These are phyloP conservation scores for Blastomyces parvus DNA, from an alignment of 2,329 filamentous ascomycete species.

Conservation along the genomic window DNA sequence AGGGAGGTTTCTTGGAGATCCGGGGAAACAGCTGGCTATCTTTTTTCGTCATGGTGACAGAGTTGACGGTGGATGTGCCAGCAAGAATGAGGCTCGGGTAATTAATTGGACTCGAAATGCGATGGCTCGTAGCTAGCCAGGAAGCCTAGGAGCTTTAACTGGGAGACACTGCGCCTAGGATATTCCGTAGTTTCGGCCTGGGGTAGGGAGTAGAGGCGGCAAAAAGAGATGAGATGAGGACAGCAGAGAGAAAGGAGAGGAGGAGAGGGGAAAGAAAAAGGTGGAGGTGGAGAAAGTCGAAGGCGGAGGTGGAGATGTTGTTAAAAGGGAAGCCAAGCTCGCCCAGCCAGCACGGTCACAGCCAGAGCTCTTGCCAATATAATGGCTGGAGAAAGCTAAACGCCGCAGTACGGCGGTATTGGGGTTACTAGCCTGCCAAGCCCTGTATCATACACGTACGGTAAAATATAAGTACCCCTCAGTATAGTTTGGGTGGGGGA, in stretches of 20 bases:
- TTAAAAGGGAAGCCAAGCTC: background rate
- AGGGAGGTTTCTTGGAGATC: constrained; percentile 61
- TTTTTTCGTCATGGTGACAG: constrained; percentile 21
- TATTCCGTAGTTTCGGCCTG: background rate
- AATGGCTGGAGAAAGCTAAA: background rate
- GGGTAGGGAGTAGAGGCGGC: background rate
- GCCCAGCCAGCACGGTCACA: background rate
- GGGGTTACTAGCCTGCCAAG: background rate
- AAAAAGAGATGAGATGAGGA: background rate
- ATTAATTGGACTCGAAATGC: background rate
- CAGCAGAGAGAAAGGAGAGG: background rate
- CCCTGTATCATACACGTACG: background rate
- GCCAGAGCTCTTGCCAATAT: background rate
- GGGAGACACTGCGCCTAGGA: background rate
- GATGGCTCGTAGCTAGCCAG: background rate
- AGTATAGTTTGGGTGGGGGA: background rate
- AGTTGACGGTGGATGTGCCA: background rate
- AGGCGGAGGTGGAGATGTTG: background rate
- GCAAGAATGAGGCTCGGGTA: background rate
- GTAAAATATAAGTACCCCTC: background rate
- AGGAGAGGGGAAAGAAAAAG: background rate
- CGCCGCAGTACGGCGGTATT: background rate
- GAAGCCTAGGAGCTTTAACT: background rate
- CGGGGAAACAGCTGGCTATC: constrained; percentile 33
- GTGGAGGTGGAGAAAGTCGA: background rate